Conservation (phyloP, 1,284 basidiomycete species). For the Meira miltonrushii region DNA sequence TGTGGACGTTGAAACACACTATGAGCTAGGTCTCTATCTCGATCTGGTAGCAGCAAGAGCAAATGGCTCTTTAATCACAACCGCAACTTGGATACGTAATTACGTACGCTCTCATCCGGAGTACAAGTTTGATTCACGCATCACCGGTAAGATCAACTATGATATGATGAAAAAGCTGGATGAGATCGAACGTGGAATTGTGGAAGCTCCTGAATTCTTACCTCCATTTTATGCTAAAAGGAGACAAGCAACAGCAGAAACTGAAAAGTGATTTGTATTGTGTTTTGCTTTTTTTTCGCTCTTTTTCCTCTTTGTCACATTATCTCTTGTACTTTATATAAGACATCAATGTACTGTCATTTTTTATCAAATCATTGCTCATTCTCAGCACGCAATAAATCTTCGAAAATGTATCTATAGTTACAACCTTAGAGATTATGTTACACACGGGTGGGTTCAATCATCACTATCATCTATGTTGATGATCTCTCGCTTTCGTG, state of each 20-base stretch:
- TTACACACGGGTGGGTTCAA: no score
- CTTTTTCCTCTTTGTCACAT: no score
- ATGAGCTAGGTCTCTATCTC: constrained; percentile 61
- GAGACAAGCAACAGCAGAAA: neutral
- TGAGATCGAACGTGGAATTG: constrained; percentile 60
- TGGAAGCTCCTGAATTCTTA: constrained; percentile 45
- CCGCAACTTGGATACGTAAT: constrained; percentile 86
- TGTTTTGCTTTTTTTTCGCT: no score
- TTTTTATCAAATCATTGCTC: no score
- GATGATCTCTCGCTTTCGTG: neutral
- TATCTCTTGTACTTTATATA: no score
- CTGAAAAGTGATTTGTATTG: no score
- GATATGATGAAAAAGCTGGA: constrained; percentile 77
- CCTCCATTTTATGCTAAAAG: constrained; percentile 39
- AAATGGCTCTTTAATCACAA: constrained; percentile 82
- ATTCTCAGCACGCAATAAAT: no score
- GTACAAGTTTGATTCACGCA: constrained; percentile 85
- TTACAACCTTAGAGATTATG: no score
- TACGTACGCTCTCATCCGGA: constrained; percentile 83
- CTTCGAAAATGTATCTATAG: no score
- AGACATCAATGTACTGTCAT: no score
- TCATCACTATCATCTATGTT: neutral
- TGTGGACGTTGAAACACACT: constrained; percentile 63
- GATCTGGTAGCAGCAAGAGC: constrained; percentile 60
- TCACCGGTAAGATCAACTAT: constrained; percentile 68